Percentiles rank a stretch among this genome's conserved stretches.
Conservation (phyloP, 805 yeast species). For the Ogataea nonfermentans region DNA sequence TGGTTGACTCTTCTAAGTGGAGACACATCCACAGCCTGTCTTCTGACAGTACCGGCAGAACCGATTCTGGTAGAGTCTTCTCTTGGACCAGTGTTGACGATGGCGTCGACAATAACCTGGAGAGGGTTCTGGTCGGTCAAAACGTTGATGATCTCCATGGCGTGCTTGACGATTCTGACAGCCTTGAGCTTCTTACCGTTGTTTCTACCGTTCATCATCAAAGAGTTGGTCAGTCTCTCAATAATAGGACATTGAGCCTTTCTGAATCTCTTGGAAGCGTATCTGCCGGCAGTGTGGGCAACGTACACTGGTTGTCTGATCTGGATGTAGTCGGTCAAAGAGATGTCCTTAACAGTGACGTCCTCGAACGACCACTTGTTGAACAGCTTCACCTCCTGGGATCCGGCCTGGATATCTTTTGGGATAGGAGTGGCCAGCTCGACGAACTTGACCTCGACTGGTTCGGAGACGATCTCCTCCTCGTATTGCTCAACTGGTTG, state of each 20-base stretch:
- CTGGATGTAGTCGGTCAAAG: conserved; percentile 97
- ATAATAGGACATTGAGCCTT: conserved; percentile 99
- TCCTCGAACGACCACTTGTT: conserved; percentile 99
- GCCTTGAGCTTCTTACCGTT: conserved; percentile 99
- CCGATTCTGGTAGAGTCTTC: conserved; percentile 99
- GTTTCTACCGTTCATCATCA: conserved; percentile 99
- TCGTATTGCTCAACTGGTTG: conserved; percentile 49
- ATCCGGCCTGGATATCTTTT: conserved; percentile 93
- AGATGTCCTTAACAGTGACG: conserved; percentile 95
- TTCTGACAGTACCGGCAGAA: conserved; percentile 99
- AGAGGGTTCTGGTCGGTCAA: conserved; percentile 99
- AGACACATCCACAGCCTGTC: conserved; percentile 99
- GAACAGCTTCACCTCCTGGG: conserved; percentile 95
- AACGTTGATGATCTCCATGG: conserved; percentile 95
- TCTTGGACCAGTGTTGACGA: conserved; percentile 99
- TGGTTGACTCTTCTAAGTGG: conserved; percentile 99
- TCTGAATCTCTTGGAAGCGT: conserved; percentile 99
- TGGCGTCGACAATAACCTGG: conserved; percentile 98
- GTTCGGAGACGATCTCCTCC: conserved; percentile 82
- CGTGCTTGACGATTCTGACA: conserved; percentile 99
- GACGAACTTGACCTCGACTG: conserved; percentile 72
- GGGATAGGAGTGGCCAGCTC: conserved; percentile 96
- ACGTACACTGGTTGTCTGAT: conserved; percentile 96
- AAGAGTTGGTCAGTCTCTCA: conserved; percentile 99
- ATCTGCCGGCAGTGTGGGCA: conserved; percentile 99